Percentiles rank a stretch among this genome's conserved stretches.
phyloP scores from a whole-genome alignment of 306 rosid species.

The Benincasa hispida region DNA sequence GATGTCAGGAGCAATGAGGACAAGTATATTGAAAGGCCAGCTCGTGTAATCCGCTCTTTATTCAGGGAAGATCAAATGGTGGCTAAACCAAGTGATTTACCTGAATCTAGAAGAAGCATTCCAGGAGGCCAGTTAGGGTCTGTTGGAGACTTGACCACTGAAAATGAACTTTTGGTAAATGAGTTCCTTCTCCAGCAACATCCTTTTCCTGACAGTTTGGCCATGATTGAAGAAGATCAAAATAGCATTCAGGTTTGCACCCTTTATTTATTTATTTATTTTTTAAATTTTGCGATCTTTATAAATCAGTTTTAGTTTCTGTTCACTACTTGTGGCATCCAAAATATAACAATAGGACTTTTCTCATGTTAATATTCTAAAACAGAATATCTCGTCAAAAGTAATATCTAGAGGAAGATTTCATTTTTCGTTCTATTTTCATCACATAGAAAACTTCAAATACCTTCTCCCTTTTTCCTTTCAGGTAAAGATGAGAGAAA shows the following conservation, averaged over 20 bases:
- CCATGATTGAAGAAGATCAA: conserved; percentile 30
- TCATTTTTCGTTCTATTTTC: background rate
- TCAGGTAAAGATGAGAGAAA: conserved; percentile 55
- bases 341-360: background rate
- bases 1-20: conserved; percentile 22
- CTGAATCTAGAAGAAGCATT: conserved; percentile 22
- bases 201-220: conserved; percentile 28
- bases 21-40: conserved; percentile 20
- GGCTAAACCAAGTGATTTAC: conserved; percentile 15
- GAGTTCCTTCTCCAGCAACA: conserved; percentile 63
- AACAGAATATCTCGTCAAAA: too few species aligned
- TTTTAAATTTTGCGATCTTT: background rate
- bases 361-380: background rate
- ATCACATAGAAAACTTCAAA: background rate
- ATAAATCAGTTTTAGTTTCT: background rate
- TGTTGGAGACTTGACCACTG: conserved; percentile 29
- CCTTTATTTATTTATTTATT: too few species aligned
- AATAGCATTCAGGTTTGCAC: conserved; percentile 48
- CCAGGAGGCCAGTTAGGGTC: conserved; percentile 26
- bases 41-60: conserved; percentile 63
- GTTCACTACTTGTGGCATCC: background rate
- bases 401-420: background rate
- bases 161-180: conserved; percentile 73
- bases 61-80: conserved; percentile 39
- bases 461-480: background rate